Base-by-base conservation (phyloP, 2,329 filamentous ascomycete genomes). In the Emmonsiellopsis sp. region DNA sequence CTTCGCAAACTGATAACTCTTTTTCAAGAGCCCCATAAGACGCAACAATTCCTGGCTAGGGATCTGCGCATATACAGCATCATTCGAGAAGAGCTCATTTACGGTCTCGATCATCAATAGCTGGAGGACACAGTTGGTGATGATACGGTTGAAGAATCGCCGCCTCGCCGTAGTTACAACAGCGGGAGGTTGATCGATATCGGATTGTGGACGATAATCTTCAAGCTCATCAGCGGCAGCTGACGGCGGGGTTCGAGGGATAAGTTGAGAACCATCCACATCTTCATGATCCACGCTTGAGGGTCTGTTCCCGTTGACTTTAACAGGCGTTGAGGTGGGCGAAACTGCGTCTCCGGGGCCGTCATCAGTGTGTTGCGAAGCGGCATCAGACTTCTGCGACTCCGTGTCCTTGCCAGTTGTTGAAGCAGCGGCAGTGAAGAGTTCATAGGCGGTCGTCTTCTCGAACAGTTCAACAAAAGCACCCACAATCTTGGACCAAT, bases 61-160 rank as follows among this genome's bases (percentile, higher is more conserved):
- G 40, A 98, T 98, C 67, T 95, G 85, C 5, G 84, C 79, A 67
- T 98, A 98, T 13, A 98, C 94, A 1, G 87, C 83, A 66, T 97
- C 91, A 69, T 97, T 98, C 61, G 90, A 94, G 75, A 98, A 98
- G 48, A 99, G 83, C 70, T 99, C 94, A 64, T 95, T 94, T 42
- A 99, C 94, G 0, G 94, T 99, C 70, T 98, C 94, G 62, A 98
- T 98, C 90, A 98, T 98, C 58, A 99, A 83, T 2, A 98, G 81
- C 70, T 98, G 94, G 7, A 99, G 77, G 3, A 98, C 94, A 67
- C 93, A 99, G 60, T 94, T 92, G 11, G 92, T 96, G 70, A 99
- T 99, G 69, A 99, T 99, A 61, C 92, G 88, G 73, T 98, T 98
- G 79, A 98, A 98, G 76, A 96, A 96, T 51, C 91, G 86, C 37